Evolutionary conservation across 768 basidiomycete genomes (phyloP).

Genomic region (Imleria badia): DNA sequence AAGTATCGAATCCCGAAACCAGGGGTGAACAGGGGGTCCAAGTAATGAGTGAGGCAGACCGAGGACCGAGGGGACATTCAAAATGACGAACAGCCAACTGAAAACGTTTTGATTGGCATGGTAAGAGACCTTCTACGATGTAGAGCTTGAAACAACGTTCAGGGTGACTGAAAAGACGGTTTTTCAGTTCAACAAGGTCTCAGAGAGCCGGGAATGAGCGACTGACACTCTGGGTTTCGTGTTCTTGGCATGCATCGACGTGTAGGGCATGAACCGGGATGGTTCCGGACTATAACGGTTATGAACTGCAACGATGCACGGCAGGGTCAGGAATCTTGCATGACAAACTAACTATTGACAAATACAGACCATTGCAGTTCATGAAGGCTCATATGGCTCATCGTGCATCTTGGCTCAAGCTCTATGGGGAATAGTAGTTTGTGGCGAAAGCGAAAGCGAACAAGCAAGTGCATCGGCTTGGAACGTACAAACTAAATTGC

Average conservation of each 20-base stretch:
- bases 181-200: not conserved
- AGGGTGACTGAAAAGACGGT: not conserved
- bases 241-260: not conserved
- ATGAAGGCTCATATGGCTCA: not conserved
- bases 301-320: slow-evolving; percentile 14
- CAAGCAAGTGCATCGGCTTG: not conserved
- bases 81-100: slow-evolving; percentile 18
- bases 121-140: not conserved
- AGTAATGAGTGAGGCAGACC: slow-evolving; percentile 4
- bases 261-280: not conserved
- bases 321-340: not conserved
- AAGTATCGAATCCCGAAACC: not conserved
- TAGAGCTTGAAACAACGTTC: not conserved
- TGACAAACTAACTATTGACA: not conserved
- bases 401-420: not conserved
- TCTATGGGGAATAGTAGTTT: not conserved
- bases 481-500: not conserved
- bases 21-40: not conserved
- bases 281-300: not conserved
- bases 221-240: not conserved
- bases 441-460: slow-evolving; percentile 1
- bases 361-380: slow-evolving; percentile 1
- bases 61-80: slow-evolving; percentile 2
- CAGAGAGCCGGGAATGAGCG: not conserved
- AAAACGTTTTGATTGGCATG: slow-evolving; percentile 28